Conservation (phyloP, 495 filamentous ascomycete genomes). For the Penicillium soppii region DNA sequence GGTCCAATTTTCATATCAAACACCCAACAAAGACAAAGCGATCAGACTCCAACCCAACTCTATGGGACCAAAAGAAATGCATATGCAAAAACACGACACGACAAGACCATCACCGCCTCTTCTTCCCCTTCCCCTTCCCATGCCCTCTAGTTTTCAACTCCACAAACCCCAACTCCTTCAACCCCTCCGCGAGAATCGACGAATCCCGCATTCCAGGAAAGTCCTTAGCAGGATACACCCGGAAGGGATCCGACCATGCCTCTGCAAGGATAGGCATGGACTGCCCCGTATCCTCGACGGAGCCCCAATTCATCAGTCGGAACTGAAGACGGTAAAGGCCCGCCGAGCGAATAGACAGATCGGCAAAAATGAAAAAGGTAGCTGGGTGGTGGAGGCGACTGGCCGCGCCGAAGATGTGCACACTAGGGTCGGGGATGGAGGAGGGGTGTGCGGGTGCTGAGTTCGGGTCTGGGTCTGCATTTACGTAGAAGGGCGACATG, state of each 20-base stretch:
- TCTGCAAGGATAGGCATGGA: constrained; percentile 62
- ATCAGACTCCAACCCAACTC: not conserved
- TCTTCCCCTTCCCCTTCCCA: constrained; percentile 43
- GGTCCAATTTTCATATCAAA: not conserved
- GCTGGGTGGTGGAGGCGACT: constrained; percentile 29
- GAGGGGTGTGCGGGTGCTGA: constrained; percentile 65
- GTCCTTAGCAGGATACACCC: constrained; percentile 93
- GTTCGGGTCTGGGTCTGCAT: constrained; percentile 46
- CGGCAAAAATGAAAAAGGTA: constrained; percentile 89
- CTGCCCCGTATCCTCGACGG: constrained; percentile 51
- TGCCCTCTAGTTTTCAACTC: constrained; percentile 48
- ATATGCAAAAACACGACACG: too few species aligned
- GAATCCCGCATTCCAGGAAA: constrained; percentile 85
- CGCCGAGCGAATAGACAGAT: constrained; percentile 86
- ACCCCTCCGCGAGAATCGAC: constrained; percentile 34
- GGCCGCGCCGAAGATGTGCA: constrained; percentile 13
- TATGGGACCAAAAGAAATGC: too few species aligned
- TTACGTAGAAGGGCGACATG: constrained; percentile 41
- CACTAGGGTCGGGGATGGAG: constrained; percentile 38
- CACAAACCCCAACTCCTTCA: constrained; percentile 47
- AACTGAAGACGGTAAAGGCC: constrained; percentile 83
- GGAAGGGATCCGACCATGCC: constrained; percentile 75
- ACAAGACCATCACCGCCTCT: constrained; percentile 13
- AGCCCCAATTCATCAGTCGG: constrained; percentile 71
- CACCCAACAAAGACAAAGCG: not conserved